Base-by-base conservation (phyloP, 2,329 filamentous ascomycete species). In the Alternaria panax region DNA sequence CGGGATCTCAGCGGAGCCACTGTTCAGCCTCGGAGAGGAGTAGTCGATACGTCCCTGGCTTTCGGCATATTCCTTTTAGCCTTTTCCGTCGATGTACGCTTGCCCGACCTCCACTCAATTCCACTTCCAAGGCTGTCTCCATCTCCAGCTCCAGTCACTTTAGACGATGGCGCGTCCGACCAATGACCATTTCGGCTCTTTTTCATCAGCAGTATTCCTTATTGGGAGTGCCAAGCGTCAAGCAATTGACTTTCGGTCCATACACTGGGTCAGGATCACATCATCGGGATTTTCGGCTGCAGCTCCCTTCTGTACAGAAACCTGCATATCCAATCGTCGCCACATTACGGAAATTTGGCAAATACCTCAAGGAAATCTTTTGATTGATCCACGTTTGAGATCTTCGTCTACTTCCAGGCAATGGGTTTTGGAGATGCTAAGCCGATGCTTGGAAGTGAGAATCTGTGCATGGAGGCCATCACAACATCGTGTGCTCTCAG, bases 141-240 rank as follows among this genome's bases (percentile, higher is more conserved):
- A 38, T 53, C 43, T 40, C 32, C 20, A 22, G 32, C 30, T 25
- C 30, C 20, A 47, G 40, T 51, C 24, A 32, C 32, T 47, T 32
- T 12, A 46, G 25, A 36, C 36, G 22, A 56, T 11, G 14, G 57
- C 53, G 46, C 46, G 36, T 54, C 18, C 14, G 3, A 16, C 43
- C 36, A 52, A 25, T 40, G 40, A 38, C 54, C 43, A 14, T 58
- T 54, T 42, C 22, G n/a, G 50, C 14, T 46, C n/a, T 32, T 32
- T 9, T 7, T 16, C 16, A 18, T 20, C 46, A 38, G 52, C 25
- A 55, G 40, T 25, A 46, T 51, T 45, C 57, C 52, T 51, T 18
- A 40, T 59, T 38, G 12, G 45, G 57, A 32, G 40, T 6, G 27
- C 16, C 48, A 24, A 14, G 18, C 32, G 38, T 12, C 45, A 32